These are phyloP conservation scores for Paramecium octaurelia DNA, from an alignment of 73 alveolate genomes.

Conservation along the genomic window DNA sequence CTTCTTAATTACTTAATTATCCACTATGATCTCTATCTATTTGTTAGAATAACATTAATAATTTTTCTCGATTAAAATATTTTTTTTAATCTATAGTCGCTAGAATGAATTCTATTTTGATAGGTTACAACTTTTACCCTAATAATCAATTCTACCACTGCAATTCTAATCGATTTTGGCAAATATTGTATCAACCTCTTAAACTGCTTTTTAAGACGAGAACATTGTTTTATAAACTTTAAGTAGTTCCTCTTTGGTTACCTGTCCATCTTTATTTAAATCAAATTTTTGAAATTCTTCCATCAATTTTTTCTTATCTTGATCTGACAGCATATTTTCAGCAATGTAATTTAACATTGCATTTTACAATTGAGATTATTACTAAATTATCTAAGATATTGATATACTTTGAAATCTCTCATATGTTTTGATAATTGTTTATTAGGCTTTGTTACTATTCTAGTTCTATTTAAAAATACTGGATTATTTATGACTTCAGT, in stretches of 20 bases:
- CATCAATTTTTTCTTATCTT: not conserved
- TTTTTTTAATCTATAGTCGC: conserved; percentile 11
- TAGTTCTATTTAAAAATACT: not conserved
- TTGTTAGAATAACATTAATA: not conserved
- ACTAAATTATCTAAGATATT: not conserved
- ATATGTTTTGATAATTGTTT: not conserved
- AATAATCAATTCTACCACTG: conserved; percentile 31
- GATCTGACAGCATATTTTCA: conserved; percentile 19
- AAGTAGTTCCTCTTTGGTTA: not conserved
- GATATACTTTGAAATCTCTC: not conserved
- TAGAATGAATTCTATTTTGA: not conserved
- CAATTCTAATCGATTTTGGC: not conserved
- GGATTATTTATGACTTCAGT: not conserved
- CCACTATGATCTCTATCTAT: conserved; percentile 47
- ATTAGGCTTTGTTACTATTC: not conserved
- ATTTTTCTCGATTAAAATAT: not conserved
- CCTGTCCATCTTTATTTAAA: conserved; percentile 5
- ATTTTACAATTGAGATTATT: not conserved
- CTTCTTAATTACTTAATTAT: not conserved
- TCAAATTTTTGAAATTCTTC: conserved; percentile 24
- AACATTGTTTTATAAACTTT: not conserved
- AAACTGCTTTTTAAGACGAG: not conserved
- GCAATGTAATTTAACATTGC: not conserved
- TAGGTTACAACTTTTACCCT: not conserved
- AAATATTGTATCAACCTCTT: not conserved